phyloP scores from a whole-genome alignment of 148 eudicot species.

The Chenopodium suecicum region DNA sequence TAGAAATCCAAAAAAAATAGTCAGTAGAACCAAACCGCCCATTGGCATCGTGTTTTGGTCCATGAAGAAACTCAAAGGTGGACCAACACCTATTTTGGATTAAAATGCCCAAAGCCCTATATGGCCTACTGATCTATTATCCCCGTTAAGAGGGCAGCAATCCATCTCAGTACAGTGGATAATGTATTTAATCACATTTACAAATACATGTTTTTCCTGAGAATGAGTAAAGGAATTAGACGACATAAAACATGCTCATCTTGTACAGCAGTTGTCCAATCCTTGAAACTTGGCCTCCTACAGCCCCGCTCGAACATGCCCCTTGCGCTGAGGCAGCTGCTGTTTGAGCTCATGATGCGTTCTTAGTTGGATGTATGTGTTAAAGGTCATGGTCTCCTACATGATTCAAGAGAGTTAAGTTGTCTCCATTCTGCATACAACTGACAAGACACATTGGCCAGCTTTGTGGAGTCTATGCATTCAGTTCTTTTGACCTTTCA shows the following conservation, averaged over 20 bases:
- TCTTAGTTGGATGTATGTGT: not conserved
- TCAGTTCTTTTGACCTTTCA: conserved; percentile 12
- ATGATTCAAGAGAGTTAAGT: not conserved
- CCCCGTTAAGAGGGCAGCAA: not conserved
- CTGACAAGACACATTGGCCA: not conserved
- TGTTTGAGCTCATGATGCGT: not conserved
- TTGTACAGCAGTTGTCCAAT: not conserved
- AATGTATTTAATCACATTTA: not conserved
- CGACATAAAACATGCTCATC: not conserved
- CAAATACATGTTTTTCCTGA: not conserved
- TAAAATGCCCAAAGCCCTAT: not conserved
- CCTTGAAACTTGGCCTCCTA: not conserved
- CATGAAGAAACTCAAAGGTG: not conserved
- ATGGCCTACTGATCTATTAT: not conserved
- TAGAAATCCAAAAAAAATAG: too few relatives aligned
- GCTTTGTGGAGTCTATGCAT: conserved; percentile 15
- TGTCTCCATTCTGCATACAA: not conserved
- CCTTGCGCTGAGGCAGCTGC: not conserved
- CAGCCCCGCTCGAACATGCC: not conserved
- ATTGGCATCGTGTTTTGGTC: not conserved
- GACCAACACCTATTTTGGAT: not conserved
- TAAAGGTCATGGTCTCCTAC: not conserved
- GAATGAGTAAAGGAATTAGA: not conserved
- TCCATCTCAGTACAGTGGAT: not conserved
- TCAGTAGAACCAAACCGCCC: too few relatives aligned